phyloP scores from a whole-genome alignment of 140 eudicot genomes.

The Cichorium intybus region DNA sequence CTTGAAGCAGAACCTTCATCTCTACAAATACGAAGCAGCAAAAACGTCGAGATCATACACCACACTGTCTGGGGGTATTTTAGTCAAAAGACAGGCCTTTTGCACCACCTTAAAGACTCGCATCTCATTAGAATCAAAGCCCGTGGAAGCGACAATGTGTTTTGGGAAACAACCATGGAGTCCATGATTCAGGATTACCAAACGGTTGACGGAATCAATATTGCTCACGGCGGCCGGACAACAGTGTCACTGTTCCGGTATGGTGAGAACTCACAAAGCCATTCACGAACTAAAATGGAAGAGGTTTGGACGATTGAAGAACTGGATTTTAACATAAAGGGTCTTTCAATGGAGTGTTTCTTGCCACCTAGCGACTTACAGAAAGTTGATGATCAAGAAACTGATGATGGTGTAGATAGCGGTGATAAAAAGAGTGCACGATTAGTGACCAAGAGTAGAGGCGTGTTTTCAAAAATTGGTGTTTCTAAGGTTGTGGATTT shows the following conservation, averaged over 20 bases:
- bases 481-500: constrained; percentile 42
- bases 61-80: constrained; percentile 91
- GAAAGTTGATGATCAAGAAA: constrained; percentile 42
- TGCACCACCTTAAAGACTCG: constrained; percentile 69
- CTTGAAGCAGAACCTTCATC: constrained; percentile 65
- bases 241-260: constrained; percentile 56
- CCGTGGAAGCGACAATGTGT: constrained; percentile 49
- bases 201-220: constrained; percentile 71
- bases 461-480: constrained; percentile 27
- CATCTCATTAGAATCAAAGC: constrained; percentile 65
- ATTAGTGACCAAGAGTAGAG: constrained; percentile 25
- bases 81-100: constrained; percentile 81
- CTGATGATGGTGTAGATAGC: constrained; percentile 14
- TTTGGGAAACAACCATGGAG: constrained; percentile 95
- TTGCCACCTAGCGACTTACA: constrained; percentile 82
- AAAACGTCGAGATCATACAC: constrained; percentile 66
- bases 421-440: constrained; percentile 8
- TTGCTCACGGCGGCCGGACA: constrained; percentile 75
- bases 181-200: constrained; percentile 64
- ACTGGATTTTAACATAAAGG: constrained; percentile 82
- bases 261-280: constrained; percentile 59
- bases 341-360: constrained; percentile 73
- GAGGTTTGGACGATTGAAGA: constrained; percentile 90
- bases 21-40: constrained; percentile 63
- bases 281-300: constrained; percentile 79